Evolutionary conservation across 306 rosid species (phyloP).

Genomic region (Sphenostylis stenocarpa): DNA sequence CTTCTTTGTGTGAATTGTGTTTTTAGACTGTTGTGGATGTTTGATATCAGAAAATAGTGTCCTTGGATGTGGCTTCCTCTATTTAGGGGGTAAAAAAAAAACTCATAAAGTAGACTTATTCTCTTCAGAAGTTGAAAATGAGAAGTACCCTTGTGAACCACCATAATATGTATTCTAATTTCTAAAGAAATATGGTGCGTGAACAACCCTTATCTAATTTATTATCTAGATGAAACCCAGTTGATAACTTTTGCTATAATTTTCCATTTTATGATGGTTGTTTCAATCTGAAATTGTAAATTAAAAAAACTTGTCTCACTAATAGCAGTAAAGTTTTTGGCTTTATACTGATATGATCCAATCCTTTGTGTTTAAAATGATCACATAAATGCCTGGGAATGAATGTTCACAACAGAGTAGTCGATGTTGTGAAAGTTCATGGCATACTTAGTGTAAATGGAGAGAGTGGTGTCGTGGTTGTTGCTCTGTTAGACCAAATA

Average conservation of each 20-base stretch:
- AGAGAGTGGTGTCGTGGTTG: neutral
- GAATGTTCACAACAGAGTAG: neutral
- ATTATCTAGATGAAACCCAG: neutral
- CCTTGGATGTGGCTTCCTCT: neutral
- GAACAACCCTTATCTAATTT: neutral
- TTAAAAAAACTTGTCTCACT: neutral
- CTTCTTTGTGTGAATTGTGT: neutral
- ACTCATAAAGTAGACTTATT: neutral
- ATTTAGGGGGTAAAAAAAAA: neutral
- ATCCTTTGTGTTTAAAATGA: neutral
- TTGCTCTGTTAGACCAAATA: neutral
- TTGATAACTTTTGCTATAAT: neutral
- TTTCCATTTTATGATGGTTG: neutral
- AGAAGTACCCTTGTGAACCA: neutral
- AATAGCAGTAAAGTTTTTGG: neutral
- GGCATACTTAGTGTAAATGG: neutral
- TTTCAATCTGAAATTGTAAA: slow-evolving; percentile 19
- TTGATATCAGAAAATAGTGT: neutral
- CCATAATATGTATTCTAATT: neutral
- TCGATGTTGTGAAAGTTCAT: neutral
- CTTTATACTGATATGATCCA: neutral
- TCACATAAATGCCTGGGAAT: neutral
- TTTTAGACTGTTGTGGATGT: neutral
- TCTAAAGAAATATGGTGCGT: neutral
- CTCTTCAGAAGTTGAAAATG: neutral